Percentiles rank a stretch among this genome's conserved stretches.
phyloP scores from a whole-genome alignment of 148 eudicot species.

The Rhododendron simsii region DNA sequence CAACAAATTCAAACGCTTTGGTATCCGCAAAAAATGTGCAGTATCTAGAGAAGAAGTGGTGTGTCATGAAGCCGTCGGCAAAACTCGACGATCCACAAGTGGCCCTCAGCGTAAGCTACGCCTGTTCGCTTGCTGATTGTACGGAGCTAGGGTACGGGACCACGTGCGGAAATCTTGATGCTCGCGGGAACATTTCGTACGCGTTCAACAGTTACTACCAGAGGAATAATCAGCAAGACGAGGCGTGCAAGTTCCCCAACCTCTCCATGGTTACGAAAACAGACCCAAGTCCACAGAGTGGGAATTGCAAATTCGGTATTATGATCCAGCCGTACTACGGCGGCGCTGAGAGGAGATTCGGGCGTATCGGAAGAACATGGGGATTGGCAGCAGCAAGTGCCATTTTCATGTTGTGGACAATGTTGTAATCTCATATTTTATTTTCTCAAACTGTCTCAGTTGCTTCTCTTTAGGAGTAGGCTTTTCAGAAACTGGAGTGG shows the following conservation, averaged over 20 bases:
- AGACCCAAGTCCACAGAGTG: conserved; percentile 62
- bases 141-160: conserved; percentile 78
- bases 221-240: conserved; percentile 64
- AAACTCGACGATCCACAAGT: conserved; percentile 51
- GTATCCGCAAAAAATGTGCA: conserved; percentile 44
- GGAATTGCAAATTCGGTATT: conserved; percentile 52
- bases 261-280: conserved; percentile 57
- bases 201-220: conserved; percentile 86
- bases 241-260: conserved; percentile 61
- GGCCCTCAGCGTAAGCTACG: conserved; percentile 73
- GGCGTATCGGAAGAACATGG: conserved; percentile 13
- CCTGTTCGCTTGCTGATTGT: conserved; percentile 77
- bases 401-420: conserved; percentile 16
- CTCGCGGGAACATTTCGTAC: conserved; percentile 64
- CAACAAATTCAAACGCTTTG: conserved; percentile 39
- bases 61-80: conserved; percentile 59
- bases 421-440: conserved; percentile 9
- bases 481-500: not conserved
- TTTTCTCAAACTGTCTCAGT: not conserved
- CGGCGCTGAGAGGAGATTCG: conserved; percentile 20
- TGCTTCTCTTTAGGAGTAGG: not conserved
- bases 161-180: conserved; percentile 66
- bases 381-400: conserved; percentile 3
- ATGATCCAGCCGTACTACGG: conserved; percentile 61
- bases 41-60: conserved; percentile 66